phyloP scores from a whole-genome alignment of 352 stramenopile genomes.

The Globisporangium sylvaticum region DNA sequence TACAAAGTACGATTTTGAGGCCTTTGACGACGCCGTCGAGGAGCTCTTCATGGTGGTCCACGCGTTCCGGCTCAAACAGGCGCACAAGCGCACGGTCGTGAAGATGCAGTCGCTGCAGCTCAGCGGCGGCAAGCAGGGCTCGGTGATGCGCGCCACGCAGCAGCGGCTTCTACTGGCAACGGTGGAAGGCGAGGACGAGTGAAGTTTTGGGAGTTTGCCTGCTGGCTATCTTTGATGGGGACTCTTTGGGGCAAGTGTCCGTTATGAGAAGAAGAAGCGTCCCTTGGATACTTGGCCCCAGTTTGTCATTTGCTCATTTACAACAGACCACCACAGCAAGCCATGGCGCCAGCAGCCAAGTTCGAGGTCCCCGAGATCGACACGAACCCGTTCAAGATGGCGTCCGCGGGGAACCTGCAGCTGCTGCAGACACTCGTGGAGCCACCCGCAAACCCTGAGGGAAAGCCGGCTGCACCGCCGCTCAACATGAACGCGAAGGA shows the following conservation, averaged over 20 bases:
- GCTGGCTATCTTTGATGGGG: background rate
- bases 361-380: constrained; percentile 77
- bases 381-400: constrained; percentile 86
- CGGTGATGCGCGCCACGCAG: background rate
- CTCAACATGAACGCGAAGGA: constrained; percentile 83
- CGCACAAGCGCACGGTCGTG: constrained; percentile 25
- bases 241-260: background rate
- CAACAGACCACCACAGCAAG: background rate
- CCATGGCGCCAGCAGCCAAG: constrained; percentile 33
- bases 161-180: background rate
- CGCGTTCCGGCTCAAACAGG: constrained; percentile 19
- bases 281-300: background rate
- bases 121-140: background rate
- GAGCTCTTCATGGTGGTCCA: constrained; percentile 42
- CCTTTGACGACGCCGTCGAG: constrained; percentile 42
- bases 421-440: constrained; percentile 70
- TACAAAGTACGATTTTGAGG: constrained; percentile 32
- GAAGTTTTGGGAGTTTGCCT: background rate
- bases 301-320: background rate
- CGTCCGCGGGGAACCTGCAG: constrained; percentile 69
- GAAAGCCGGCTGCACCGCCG: constrained; percentile 34
- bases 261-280: background rate
- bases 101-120: constrained; percentile 25
- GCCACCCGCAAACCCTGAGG: constrained; percentile 31
- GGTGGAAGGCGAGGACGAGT: background rate